Evolutionary conservation across 2,329 filamentous ascomycete genomes (phyloP).

Genomic region (Xylariaceae sp.): DNA sequence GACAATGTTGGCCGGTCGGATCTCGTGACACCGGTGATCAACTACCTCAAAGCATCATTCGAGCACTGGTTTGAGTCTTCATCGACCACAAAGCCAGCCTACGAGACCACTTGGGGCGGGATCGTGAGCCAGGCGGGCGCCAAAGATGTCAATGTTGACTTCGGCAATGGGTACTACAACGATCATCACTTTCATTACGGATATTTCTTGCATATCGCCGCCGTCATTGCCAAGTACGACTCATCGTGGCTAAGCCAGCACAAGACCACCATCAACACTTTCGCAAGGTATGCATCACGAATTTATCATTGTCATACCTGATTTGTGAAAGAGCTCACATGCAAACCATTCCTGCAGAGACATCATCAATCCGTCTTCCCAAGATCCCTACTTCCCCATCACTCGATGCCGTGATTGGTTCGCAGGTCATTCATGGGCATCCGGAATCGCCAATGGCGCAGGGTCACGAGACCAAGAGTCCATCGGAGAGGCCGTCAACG

Average conservation of each 20-base stretch:
- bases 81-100: conserved; percentile 1
- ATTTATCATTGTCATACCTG: background rate
- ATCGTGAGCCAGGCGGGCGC: conserved; percentile 6
- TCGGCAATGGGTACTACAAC: conserved; percentile 9
- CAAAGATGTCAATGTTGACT: conserved; percentile 5
- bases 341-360: background rate
- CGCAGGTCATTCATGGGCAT: conserved; percentile 7
- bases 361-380: conserved; percentile 7
- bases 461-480: conserved; percentile 7
- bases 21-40: conserved; percentile 6
- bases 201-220: conserved; percentile 8
- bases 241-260: conserved; percentile 3
- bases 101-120: conserved; percentile 7
- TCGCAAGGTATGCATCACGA: conserved; percentile 4
- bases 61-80: conserved; percentile 3
- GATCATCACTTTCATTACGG: conserved; percentile 9
- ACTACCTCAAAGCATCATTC: conserved; percentile 6
- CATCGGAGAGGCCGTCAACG: conserved; percentile 4
- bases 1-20: conserved; percentile 5
- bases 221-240: conserved; percentile 6
- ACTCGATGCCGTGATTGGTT: conserved; percentile 8
- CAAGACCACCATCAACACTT: conserved; percentile 3
- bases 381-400: conserved; percentile 6
- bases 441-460: conserved; percentile 6
- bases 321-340: background rate